These are phyloP conservation scores for Didymella arachidicola DNA, from an alignment of 2,329 filamentous ascomycete species.

Conservation along the genomic window DNA sequence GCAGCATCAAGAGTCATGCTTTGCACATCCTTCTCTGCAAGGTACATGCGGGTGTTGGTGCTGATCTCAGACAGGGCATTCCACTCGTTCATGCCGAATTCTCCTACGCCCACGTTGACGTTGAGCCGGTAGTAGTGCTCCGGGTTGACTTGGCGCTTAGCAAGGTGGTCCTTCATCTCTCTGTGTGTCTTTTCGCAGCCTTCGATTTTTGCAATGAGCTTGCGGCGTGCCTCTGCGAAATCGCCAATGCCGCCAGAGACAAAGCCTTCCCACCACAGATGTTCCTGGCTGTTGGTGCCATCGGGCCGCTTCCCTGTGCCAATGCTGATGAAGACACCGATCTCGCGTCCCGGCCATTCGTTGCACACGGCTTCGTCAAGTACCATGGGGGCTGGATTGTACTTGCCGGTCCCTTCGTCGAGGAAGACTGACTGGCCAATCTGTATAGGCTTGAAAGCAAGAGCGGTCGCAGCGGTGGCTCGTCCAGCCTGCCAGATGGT, in stretches of 20 bases:
- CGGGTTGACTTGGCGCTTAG: conserved; percentile 78
- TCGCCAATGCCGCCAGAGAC: conserved; percentile 74
- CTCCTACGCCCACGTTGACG: conserved; percentile 92
- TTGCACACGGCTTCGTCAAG: conserved; percentile 91
- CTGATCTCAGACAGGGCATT: conserved; percentile 92
- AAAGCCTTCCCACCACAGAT: conserved; percentile 94
- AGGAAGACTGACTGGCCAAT: conserved; percentile 94
- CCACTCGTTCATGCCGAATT: conserved; percentile 99
- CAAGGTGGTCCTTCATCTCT: conserved; percentile 82
- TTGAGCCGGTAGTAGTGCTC: conserved; percentile 98
- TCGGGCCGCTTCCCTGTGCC: conserved; percentile 89
- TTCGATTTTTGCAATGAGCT: conserved; percentile 90
- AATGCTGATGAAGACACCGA: conserved; percentile 90
- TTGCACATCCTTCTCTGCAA: conserved; percentile 76
- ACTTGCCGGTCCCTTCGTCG: conserved; percentile 89
- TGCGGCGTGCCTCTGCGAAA: conserved; percentile 86
- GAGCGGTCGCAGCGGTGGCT: conserved; percentile 87
- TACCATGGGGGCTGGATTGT: conserved; percentile 85
- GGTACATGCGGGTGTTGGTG: conserved; percentile 86
- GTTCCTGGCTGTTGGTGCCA: conserved; percentile 71
- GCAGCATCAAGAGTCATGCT: conserved; percentile 78
- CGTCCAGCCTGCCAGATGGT: conserved; percentile 97
- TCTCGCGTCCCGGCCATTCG: conserved; percentile 92
- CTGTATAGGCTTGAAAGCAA: conserved; percentile 95
- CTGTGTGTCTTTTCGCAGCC: conserved; percentile 91